Percentiles rank a stretch among this genome's conserved stretches.
These are phyloP conservation scores for Boletus barrowsii DNA, from an alignment of 768 basidiomycete genomes.

Conservation along the genomic window DNA sequence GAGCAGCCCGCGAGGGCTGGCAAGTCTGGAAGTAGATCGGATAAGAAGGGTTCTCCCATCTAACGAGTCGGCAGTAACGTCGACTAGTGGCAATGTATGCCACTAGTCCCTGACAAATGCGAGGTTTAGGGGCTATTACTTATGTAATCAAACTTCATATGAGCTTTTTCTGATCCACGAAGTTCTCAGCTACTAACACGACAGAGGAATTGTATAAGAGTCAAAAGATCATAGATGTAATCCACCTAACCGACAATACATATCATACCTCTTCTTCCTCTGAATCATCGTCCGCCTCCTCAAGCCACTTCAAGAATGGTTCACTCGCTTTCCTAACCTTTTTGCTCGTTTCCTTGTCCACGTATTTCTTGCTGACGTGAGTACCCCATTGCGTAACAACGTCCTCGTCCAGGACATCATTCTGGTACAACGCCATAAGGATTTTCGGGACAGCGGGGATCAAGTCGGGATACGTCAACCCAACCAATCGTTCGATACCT, in stretches of 20 bases:
- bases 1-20: constrained; percentile 43
- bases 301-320: constrained; percentile 95
- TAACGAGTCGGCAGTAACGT: too few relatives aligned
- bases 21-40: constrained; percentile 53
- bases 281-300: constrained; percentile 69
- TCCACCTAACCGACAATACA: neutral
- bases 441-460: constrained; percentile 79
- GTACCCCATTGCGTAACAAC: constrained; percentile 91
- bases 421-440: constrained; percentile 92
- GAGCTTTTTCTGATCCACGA: too few relatives aligned
- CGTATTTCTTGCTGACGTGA: constrained; percentile 94
- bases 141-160: too few relatives aligned
- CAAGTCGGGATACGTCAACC: constrained; percentile 69
- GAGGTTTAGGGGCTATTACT: constrained; percentile 7
- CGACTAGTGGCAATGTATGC: too few relatives aligned
- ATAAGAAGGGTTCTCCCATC: constrained; percentile 56
- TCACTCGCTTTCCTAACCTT: constrained; percentile 94
- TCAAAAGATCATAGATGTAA: constrained; percentile 13
- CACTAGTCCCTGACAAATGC: too few relatives aligned
- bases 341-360: constrained; percentile 93
- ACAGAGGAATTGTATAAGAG: neutral
- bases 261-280: constrained; percentile 25
- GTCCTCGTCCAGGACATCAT: constrained; percentile 89
- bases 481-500: constrained; percentile 85
- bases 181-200: too few relatives aligned